A percentile compares a stretch with the other conserved stretches of the same genome.
phyloP scores from a whole-genome alignment of 495 filamentous ascomycete species.

The Penicillium alfredii region DNA sequence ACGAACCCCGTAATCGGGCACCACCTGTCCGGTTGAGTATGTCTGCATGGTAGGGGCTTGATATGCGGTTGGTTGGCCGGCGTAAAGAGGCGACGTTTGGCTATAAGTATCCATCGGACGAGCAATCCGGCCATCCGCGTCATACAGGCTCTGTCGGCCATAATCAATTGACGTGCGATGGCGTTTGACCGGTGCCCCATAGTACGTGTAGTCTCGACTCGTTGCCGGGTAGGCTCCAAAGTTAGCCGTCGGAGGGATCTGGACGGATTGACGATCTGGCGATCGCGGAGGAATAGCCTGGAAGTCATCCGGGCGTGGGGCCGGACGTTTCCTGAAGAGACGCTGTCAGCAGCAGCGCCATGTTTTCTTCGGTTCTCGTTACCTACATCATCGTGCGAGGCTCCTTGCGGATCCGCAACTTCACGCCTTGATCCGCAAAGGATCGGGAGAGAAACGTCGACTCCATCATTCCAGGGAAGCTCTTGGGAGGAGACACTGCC shows the following conservation, averaged over 20 bases:
- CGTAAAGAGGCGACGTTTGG: slow-evolving; percentile 35
- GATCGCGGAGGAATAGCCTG: slow-evolving; percentile 34
- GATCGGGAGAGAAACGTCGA: slow-evolving; percentile 88
- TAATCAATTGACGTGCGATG: slow-evolving; percentile 42
- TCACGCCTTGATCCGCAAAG: slow-evolving; percentile 92
- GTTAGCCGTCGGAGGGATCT: slow-evolving; percentile 28
- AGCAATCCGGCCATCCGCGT: slow-evolving; percentile 34
- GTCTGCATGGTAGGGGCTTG: slow-evolving; percentile 33
- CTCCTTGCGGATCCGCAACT: slow-evolving; percentile 84
- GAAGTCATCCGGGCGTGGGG: slow-evolving; percentile 36
- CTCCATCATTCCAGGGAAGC: slow-evolving; percentile 81
- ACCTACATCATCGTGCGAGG: slow-evolving; percentile 54
- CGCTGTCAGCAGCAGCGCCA: slow-evolving; percentile 10
- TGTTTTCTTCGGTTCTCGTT: background rate
- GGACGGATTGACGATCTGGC: slow-evolving; percentile 38
- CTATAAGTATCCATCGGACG: slow-evolving; percentile 39
- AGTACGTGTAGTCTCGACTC: slow-evolving; percentile 34
- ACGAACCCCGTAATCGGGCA: slow-evolving; percentile 43
- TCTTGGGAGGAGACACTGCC: slow-evolving; percentile 66
- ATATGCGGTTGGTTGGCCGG: slow-evolving; percentile 32
- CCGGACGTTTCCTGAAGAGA: slow-evolving; percentile 34
- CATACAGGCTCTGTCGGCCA: slow-evolving; percentile 36
- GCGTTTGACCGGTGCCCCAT: slow-evolving; percentile 32
- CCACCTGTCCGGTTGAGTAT: slow-evolving; percentile 36
- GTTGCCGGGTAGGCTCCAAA: slow-evolving; percentile 34